Evolutionary conservation across 768 basidiomycete species (phyloP).

Genomic region (Phlegmacium glaucopus): DNA sequence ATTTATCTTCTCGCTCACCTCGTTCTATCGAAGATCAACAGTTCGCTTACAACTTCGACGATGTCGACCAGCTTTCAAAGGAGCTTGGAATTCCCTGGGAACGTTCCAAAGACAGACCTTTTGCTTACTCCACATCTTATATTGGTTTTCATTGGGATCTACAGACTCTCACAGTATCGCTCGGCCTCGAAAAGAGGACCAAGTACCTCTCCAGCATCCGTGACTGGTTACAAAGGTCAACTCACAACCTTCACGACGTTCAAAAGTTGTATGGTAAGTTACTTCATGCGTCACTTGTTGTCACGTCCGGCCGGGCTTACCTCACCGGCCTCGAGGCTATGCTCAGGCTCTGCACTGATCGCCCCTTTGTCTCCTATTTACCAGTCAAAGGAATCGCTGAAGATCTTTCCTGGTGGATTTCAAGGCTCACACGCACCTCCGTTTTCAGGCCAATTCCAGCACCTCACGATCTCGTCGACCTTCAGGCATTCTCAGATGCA

Average conservation of each 20-base stretch:
- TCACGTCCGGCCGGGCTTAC: slow-evolving; percentile 29
- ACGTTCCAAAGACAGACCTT: slow-evolving; percentile 10
- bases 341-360: not conserved
- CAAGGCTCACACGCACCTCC: slow-evolving; percentile 32
- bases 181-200: not conserved
- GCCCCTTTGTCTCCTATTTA: slow-evolving; percentile 28
- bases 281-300: slow-evolving; percentile 21
- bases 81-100: slow-evolving; percentile 22
- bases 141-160: not conserved
- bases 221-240: slow-evolving; percentile 10
- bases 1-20: not conserved
- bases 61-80: slow-evolving; percentile 31
- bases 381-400: too few species aligned
- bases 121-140: not conserved
- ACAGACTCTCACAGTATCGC: not conserved
- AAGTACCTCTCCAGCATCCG: slow-evolving; percentile 17
- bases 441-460: slow-evolving; percentile 6
- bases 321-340: slow-evolving; percentile 29
- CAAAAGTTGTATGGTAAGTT: slow-evolving; percentile 35
- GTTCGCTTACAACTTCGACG: slow-evolving; percentile 7
- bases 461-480: slow-evolving; percentile 10
- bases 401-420: slow-evolving; percentile 21
- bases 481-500: slow-evolving; percentile 33
- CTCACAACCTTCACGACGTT: slow-evolving; percentile 27
- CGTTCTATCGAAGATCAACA: not conserved